Base-by-base conservation (phyloP, 495 filamentous ascomycete species). In the Penicillium chermesinum region DNA sequence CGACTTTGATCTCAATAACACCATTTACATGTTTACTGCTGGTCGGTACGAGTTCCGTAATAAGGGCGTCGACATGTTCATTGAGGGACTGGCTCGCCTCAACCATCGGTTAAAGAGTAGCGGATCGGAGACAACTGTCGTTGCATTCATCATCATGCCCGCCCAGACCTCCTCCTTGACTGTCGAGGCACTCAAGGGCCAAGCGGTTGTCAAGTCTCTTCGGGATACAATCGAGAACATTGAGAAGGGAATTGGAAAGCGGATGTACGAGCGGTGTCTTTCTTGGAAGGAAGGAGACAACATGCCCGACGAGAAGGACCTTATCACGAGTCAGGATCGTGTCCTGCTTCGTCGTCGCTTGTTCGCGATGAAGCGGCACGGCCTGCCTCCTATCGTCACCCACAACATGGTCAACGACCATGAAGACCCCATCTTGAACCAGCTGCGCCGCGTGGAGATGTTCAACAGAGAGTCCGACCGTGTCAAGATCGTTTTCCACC, bases 121-220 rank as follows among this genome's bases (percentile, higher is more conserved):
- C 18, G 86, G 87, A 14, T 96, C 90, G 51, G 93, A 91, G 68
- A 95, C 80, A 58, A 98, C 93, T 1, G 86, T 98, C 16, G 94
- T 98, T n/a, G 91, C 93, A 13, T 98, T 98, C 62, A 87, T 98
- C 60, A 96, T 98, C 64, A 95, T 97, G 90, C 94, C 94, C 3
- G 93, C 93, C 2, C 89, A 97, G 66, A 96, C 93, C n/a, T 84
- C 88, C 7, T 96, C 93, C 0, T 72, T 98, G 43, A 95, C 94
- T 0, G 93, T 98, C 12, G 93, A 98, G 70, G 86, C 93, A 6
- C 76, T 98, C 44, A 96, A 95, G 67, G 93, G 93, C 42, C 93
- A 98, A 64, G 93, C 93, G 1, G 89, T 95, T 12, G 89, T 98
- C 66, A 98, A 98, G 67, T 95, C 90, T 7, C 77, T 98, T 38